Base-by-base conservation (phyloP, 106 monocot species). In the Phalaenopsis equestris region DNA sequence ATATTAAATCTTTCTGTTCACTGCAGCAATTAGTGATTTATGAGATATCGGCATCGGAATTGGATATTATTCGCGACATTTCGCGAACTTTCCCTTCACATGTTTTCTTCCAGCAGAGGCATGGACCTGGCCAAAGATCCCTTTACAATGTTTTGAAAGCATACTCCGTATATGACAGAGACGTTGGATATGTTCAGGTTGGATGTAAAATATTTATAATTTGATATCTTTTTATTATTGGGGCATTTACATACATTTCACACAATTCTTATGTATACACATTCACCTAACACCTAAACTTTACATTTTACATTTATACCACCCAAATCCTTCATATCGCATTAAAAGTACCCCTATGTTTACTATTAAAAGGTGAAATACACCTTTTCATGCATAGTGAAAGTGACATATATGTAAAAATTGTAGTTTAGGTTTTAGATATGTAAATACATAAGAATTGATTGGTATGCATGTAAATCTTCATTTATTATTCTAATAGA, bases 121-220 rank as follows among this genome's bases (percentile, higher is more conserved):
- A 99, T 88, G 99, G 99, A 11, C 99, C 88, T 56, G 99, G 99
- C 75, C 99, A 99, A 81, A 93, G 95, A 78, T 99, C 99, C 46
- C 80, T 99, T 47, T 99, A 99, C 80, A 99, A 99, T 84, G 91
- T 99, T 83, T 73, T 99, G 55, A 99, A 99, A 80, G 99, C 99
- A 48, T 99, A 99, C 58, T 99, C 99, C 73, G 93, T 99, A 15
- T 99, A 90, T 88, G 99, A 99, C 83, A 89, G 91, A 81, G 93
- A 93, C 86, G 95, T 99, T 82, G 99, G 99, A 75, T 99, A 99
- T 87, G 99, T 99, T 84, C 99, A 99, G 95, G 98, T 98, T 77
- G 78, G 80, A 67, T 56, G 70, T 4, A 24, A 79, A 42, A 21
- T 72, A 43, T 74, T 52, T 24, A 19, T 19, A 67, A n/a, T 4